Evolutionary conservation across 2,329 filamentous ascomycete species (phyloP).

Genomic region (Trichoderma arundinaceum): DNA sequence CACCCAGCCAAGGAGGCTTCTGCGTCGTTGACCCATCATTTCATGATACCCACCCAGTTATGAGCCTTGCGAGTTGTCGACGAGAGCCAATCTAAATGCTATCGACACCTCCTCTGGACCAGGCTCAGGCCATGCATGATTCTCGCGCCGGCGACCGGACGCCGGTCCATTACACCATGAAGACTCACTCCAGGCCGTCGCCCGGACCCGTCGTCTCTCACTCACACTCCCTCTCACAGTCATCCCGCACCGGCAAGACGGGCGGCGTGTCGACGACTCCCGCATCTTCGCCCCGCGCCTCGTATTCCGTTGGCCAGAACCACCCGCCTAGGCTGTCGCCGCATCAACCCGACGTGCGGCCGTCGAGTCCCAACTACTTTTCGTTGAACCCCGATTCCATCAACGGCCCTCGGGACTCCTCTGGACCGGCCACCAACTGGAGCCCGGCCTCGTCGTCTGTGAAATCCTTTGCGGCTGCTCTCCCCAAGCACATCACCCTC

Average conservation of each 20-base stretch:
- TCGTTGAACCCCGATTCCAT: constrained; percentile 59
- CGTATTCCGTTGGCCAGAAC: constrained; percentile 61
- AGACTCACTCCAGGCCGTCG: constrained; percentile 49
- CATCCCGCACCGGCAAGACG: constrained; percentile 48
- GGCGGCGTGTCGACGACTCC: constrained; percentile 57
- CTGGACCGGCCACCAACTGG: constrained; percentile 73
- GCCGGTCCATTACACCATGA: constrained; percentile 54
- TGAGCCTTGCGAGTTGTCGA: constrained; percentile 24
- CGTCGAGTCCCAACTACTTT: constrained; percentile 85
- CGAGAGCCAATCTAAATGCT: constrained; percentile 23
- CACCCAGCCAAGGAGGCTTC: too few species aligned
- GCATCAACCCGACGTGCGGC: constrained; percentile 48
- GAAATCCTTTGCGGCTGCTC: constrained; percentile 69
- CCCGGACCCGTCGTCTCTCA: constrained; percentile 42
- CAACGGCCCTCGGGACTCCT: constrained; percentile 68
- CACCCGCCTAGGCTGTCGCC: constrained; percentile 59
- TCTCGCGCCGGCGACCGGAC: constrained; percentile 45
- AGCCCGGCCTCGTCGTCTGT: constrained; percentile 73
- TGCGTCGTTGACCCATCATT: too few species aligned
- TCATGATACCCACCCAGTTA: constrained; percentile 15
- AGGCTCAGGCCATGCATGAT: constrained; percentile 39
- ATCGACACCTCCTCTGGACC: constrained; percentile 26
- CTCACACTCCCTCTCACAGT: constrained; percentile 48
- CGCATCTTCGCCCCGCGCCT: constrained; percentile 56
- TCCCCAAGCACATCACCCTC: constrained; percentile 71